A percentile compares a stretch with the other conserved stretches of the same genome.
These are phyloP conservation scores for Fusarium brachygibbosum DNA, from an alignment of 2,329 filamentous ascomycete species.

Conservation along the genomic window DNA sequence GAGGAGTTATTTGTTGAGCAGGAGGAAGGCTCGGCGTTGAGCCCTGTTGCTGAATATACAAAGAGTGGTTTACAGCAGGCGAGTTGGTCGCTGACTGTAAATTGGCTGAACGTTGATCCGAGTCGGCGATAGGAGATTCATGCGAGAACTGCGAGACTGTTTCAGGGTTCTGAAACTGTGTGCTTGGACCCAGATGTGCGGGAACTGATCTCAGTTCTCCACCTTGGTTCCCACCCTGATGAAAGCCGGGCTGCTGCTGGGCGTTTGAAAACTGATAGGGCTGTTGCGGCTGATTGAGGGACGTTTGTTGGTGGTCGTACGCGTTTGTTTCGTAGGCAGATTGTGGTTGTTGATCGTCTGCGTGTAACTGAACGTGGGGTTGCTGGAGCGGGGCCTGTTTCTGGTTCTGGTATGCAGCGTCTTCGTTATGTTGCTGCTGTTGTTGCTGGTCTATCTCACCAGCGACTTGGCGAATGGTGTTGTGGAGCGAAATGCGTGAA, in stretches of 20 bases:
- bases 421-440: slow-evolving; percentile 59
- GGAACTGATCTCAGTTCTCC: slow-evolving; percentile 54
- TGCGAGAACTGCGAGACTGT: slow-evolving; percentile 73
- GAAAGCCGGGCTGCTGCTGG: slow-evolving; percentile 52
- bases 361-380: slow-evolving; percentile 38
- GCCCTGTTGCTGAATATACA: slow-evolving; percentile 55
- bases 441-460: slow-evolving; percentile 60
- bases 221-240: slow-evolving; percentile 51
- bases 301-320: slow-evolving; percentile 56
- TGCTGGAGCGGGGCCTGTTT: slow-evolving; percentile 55
- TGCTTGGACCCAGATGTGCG: slow-evolving; percentile 53
- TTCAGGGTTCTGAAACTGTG: slow-evolving; percentile 64
- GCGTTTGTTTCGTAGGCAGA: slow-evolving; percentile 53
- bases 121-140: slow-evolving; percentile 69
- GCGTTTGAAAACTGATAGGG: slow-evolving; percentile 48
- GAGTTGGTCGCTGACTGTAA: slow-evolving; percentile 61
- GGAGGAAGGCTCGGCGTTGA: slow-evolving; percentile 50
- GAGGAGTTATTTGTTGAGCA: slow-evolving; percentile 47
- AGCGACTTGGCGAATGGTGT: slow-evolving; percentile 64
- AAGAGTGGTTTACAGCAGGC: slow-evolving; percentile 57
- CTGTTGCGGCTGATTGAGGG: slow-evolving; percentile 43
- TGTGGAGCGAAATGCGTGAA: slow-evolving; percentile 54
- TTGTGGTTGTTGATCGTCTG: slow-evolving; percentile 52
- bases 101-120: slow-evolving; percentile 59
- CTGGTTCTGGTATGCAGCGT: slow-evolving; percentile 55